A percentile compares a stretch with the other conserved stretches of the same genome.
Conservation (phyloP, 2,329 filamentous ascomycete species). For the Fusarium continuum region DNA sequence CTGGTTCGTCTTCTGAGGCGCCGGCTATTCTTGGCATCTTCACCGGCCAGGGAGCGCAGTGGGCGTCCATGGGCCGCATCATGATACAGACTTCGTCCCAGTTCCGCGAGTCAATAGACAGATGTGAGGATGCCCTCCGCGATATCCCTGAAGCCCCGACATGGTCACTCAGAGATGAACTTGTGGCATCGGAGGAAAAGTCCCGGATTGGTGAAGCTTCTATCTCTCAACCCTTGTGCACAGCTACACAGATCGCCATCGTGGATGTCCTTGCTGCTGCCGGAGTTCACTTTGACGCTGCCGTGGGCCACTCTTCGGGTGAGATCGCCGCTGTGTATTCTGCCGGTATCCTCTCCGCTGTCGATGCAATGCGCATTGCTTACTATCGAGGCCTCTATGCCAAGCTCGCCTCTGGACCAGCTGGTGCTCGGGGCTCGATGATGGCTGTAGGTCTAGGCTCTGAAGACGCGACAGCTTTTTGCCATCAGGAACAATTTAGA, state of each 20-base stretch:
- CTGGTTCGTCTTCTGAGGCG: neutral
- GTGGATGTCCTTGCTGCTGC: neutral
- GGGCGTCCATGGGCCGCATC: neutral
- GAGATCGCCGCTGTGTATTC: constrained; percentile 9
- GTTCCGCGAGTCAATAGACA: neutral
- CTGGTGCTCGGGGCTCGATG: neutral
- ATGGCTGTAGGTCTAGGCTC: neutral
- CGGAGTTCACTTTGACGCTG: neutral
- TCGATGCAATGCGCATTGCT: constrained; percentile 2
- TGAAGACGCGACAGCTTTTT: neutral
- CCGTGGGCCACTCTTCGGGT: constrained; percentile 4
- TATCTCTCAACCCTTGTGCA: constrained; percentile 4
- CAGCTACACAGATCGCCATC: neutral
- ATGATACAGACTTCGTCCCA: neutral
- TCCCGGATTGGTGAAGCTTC: constrained; percentile 1
- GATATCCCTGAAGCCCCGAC: neutral
- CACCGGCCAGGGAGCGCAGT: constrained; percentile 2
- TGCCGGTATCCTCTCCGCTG: neutral
- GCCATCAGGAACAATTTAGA: neutral
- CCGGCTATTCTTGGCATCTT: neutral
- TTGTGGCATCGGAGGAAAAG: neutral
- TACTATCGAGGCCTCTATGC: neutral
- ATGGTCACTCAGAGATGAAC: neutral
- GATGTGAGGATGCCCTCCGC: neutral
- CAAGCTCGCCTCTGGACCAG: neutral